These are phyloP conservation scores for Paulownia fortunei DNA, from an alignment of 257 asterid genomes.

Conservation along the genomic window DNA sequence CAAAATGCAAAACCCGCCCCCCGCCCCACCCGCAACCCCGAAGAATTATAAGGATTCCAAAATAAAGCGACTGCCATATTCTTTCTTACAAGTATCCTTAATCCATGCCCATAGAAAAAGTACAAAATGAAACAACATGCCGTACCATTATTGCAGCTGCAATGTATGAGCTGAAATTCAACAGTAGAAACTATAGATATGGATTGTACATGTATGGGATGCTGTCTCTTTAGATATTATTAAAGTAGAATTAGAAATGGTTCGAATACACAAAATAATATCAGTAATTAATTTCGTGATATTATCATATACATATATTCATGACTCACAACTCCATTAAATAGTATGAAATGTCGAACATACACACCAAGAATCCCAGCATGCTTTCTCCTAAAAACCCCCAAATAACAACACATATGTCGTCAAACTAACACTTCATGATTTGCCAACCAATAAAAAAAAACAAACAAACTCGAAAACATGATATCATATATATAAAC, in stretches of 20 bases:
- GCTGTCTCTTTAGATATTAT: not conserved
- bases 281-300: no score
- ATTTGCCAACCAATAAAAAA: no score
- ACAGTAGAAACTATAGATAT: not conserved
- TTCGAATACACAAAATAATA: no score
- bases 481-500: not conserved
- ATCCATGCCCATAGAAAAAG: slow-evolving; percentile 24
- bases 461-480: no score
- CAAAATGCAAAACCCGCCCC: not conserved
- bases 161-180: not conserved
- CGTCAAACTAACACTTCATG: not conserved
- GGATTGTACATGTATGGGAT: not conserved
- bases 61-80: slow-evolving; percentile 34
- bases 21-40: not conserved
- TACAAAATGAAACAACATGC: slow-evolving; percentile 27
- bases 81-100: slow-evolving; percentile 26
- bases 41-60: slow-evolving; percentile 33
- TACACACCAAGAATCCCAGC: not conserved
- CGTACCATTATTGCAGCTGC: slow-evolving; percentile 35
- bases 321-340: not conserved
- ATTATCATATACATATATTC: no score
- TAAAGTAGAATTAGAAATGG: no score
- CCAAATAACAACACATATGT: not conserved
- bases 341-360: not conserved
- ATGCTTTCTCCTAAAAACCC: not conserved